Evolutionary conservation across 176 grass and related monocot genomes (phyloP).

Genomic region (Areca catechu): DNA sequence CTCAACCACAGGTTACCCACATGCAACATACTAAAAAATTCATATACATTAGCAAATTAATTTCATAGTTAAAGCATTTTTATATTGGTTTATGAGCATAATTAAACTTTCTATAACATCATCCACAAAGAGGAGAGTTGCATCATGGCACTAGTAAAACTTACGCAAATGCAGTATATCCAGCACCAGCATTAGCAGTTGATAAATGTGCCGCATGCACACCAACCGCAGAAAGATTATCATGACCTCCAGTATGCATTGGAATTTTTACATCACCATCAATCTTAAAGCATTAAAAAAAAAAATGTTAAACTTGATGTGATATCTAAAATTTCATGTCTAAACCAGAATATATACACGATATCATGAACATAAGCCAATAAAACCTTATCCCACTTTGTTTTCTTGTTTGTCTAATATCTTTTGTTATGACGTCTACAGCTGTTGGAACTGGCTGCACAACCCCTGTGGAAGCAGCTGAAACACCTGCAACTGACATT

Average conservation of each 20-base stretch:
- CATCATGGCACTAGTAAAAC: slow-evolving; percentile 9
- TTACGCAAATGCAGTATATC: slow-evolving; percentile 95
- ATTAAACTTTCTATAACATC: no score
- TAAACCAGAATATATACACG: slow-evolving; percentile 8
- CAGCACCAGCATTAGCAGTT: slow-evolving; percentile 66
- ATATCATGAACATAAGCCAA: neutral
- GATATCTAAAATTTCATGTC: neutral
- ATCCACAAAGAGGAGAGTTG: no score
- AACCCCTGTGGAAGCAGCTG: slow-evolving; percentile 31
- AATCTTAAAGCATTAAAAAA: slow-evolving; percentile 38
- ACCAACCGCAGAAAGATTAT: slow-evolving; percentile 32
- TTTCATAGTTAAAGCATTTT: no score
- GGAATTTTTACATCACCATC: slow-evolving; percentile 65
- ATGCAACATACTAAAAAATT: no score
- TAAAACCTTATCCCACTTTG: slow-evolving; percentile 98
- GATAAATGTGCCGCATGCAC: slow-evolving; percentile 40
- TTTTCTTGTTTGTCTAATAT: slow-evolving; percentile 74
- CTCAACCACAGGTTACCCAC: no score
- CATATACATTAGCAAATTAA: no score
- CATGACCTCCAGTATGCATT: slow-evolving; percentile 34
- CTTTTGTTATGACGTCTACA: slow-evolving; percentile 44
- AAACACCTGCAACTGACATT: slow-evolving; percentile 16
- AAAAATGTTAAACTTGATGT: slow-evolving; percentile 22
- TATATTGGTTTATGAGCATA: no score
- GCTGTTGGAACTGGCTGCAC: slow-evolving; percentile 17